Evolutionary conservation across 2,329 filamentous ascomycete species (phyloP).

Genomic region (Pseudopithomyces chartarum): DNA sequence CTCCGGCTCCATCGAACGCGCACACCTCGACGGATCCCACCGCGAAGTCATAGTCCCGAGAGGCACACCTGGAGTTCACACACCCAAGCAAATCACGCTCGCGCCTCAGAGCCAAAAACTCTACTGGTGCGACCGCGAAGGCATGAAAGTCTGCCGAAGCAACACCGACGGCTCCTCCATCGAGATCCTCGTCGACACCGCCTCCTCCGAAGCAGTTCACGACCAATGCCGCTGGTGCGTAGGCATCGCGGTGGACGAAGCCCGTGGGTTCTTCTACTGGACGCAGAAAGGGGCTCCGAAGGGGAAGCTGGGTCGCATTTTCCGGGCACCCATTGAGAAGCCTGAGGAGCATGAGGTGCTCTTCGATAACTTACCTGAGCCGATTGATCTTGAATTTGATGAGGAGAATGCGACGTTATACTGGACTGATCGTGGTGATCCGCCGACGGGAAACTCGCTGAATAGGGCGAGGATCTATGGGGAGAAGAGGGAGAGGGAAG

Average conservation of each 20-base stretch:
- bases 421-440: constrained; percentile 66
- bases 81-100: constrained; percentile 49
- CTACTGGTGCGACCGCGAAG: constrained; percentile 54
- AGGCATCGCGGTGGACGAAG: constrained; percentile 56
- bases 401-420: constrained; percentile 53
- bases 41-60: constrained; percentile 49
- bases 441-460: constrained; percentile 60
- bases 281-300: constrained; percentile 64
- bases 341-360: constrained; percentile 41
- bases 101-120: constrained; percentile 27
- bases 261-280: constrained; percentile 60
- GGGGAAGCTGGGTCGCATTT: constrained; percentile 57
- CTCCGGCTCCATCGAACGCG: constrained; percentile 51
- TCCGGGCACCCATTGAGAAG: constrained; percentile 55
- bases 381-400: constrained; percentile 63
- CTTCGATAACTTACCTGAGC: constrained; percentile 30
- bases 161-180: constrained; percentile 16
- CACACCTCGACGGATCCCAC: constrained; percentile 55
- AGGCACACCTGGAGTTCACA: constrained; percentile 51
- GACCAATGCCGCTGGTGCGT: constrained; percentile 55
- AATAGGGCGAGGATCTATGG: constrained; percentile 45
- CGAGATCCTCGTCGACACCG: constrained; percentile 18
- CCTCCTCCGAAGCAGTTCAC: constrained; percentile 27
- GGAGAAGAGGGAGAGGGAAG: constrained; percentile 2
- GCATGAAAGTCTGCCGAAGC: constrained; percentile 41